A percentile compares a stretch with the other conserved stretches of the same genome.
phyloP scores from a whole-genome alignment of 1,139 yeast genomes.

The Yamadazyma triangularis region DNA sequence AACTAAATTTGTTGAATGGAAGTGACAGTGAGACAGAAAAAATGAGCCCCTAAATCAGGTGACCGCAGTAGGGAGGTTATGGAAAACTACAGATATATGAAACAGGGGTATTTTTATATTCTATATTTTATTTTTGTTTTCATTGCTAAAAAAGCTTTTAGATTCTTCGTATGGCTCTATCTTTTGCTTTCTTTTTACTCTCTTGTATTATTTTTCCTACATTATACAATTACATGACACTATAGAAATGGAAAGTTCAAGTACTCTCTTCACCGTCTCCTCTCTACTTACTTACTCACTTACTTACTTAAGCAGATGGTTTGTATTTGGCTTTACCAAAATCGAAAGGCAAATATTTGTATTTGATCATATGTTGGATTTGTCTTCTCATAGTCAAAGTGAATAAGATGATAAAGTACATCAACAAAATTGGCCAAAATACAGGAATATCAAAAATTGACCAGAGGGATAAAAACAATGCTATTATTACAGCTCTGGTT shows the following conservation, averaged over 20 bases:
- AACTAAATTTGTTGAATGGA: no score
- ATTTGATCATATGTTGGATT: slow-evolving; percentile 94
- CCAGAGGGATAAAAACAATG: slow-evolving; percentile 61
- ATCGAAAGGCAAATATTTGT: slow-evolving; percentile 89
- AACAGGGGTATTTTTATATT: no score
- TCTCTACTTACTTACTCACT: no score
- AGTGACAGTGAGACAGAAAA: not conserved
- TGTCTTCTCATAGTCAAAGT: slow-evolving; percentile 93
- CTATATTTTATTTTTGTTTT: no score
- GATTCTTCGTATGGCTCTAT: no score
- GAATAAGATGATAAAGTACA: slow-evolving; percentile 80
- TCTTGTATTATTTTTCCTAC: no score
- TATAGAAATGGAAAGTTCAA: no score
- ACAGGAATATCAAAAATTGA: slow-evolving; percentile 84
- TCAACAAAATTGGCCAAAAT: slow-evolving; percentile 92
- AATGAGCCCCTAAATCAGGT: not conserved
- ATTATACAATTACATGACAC: no score
- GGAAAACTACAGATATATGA: not conserved
- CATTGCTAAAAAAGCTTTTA: no score
- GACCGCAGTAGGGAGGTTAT: no score
- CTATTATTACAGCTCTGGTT: slow-evolving; percentile 62
- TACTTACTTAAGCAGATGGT: slow-evolving; percentile 7
- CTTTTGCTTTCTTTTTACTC: no score
- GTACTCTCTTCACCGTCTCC: no score
- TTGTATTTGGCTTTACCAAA: slow-evolving; percentile 78